Evolutionary conservation across 2,329 filamentous ascomycete genomes (phyloP), one percentile per base, ranked within the genome.

Genomic region (Arthrobotrys conoides): DNA sequence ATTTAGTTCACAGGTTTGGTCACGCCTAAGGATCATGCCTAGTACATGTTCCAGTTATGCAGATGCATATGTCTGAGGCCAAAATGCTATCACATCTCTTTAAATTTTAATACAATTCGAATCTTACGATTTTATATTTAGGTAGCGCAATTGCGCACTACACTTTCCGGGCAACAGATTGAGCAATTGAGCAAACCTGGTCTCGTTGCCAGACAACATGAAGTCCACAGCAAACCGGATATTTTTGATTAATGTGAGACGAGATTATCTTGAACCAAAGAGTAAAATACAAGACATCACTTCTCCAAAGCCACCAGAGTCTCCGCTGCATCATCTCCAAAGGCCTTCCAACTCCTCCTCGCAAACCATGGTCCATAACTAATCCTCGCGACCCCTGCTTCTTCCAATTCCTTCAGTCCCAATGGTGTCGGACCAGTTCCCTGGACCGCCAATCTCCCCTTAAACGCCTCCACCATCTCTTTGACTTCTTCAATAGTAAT

Each of bases 381-480:
- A 79, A 90, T 86, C 79, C 88, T 86, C 5, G 87, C 87, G 44
- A 89, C 87, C 0, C 88, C 88, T 63, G 89, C 83, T 49, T 85
- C 81, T 3, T 83, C 85, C 80, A 89, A 80, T 75, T 88, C 85
- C 41, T 82, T 81, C 0, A 86, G 85, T 3, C 85, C 86, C 78
- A 89, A 81, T 0, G 84, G 84, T 14, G 83, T 85, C 1, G 83
- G 80, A 16, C 83, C 81, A 10, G 81, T 81, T 33, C 71, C 76
- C 16, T 75, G 64, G 0, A 73, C 76, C 66, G 87, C 87, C 14
- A 90, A 82, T 61, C 83, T 84, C 0, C 88, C 88, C 2, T 84
- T 85, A 55, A 90, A 85, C 55, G 85, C 87, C 66, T 84, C 82
- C 1, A 87, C 87, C 80, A 90, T 81, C 49, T 81, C 83, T 81